Conservation (phyloP, 345 rosid species). For the Citrus cavaleriei region DNA sequence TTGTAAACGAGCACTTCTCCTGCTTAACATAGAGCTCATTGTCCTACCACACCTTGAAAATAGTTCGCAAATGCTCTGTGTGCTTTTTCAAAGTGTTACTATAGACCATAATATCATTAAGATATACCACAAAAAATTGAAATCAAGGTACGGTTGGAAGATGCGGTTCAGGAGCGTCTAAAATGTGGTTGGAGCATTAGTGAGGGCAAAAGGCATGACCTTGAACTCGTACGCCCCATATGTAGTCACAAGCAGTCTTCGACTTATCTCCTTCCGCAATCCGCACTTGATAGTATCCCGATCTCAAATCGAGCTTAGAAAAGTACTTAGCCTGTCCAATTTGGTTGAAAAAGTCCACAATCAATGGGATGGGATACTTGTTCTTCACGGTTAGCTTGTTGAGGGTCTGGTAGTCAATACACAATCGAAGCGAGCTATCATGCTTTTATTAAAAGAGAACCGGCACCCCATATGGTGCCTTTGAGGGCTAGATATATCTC, state of each 20-base stretch:
- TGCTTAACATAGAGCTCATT: no score
- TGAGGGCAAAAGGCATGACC: neutral
- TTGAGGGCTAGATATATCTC: neutral
- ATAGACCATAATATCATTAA: neutral
- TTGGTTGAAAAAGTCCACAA: neutral
- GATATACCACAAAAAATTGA: no score
- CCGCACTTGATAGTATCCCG: neutral
- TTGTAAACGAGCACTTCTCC: no score
- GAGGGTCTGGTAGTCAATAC: neutral
- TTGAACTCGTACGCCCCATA: neutral
- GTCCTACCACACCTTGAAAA: no score
- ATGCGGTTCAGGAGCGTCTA: fast-evolving
- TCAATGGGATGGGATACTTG: neutral
- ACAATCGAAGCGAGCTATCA: neutral
- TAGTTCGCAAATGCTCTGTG: no score
- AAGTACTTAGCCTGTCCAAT: neutral
- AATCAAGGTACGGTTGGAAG: no score
- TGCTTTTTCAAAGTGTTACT: no score
- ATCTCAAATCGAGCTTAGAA: neutral
- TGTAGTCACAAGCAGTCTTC: neutral
- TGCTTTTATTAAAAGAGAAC: no score
- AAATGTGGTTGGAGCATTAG: no score
- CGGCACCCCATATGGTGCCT: neutral
- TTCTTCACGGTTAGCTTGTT: neutral
- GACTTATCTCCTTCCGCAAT: neutral